Conservation (phyloP, 208 protist genomes). For the Acanthamoeba royreba region DNA sequence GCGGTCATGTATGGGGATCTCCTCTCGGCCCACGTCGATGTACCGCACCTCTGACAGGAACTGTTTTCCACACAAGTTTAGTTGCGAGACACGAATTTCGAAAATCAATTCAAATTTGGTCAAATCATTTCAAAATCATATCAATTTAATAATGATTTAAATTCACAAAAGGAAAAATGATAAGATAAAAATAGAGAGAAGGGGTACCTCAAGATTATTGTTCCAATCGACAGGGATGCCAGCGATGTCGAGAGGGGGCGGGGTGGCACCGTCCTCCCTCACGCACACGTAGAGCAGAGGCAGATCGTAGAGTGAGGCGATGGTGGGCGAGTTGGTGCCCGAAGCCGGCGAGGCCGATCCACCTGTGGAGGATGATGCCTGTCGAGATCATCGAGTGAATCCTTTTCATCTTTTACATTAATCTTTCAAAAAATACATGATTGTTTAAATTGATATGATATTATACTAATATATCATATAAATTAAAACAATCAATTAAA, state of each 20-base stretch:
- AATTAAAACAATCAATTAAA: too few relatives aligned
- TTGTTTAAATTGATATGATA: too few relatives aligned
- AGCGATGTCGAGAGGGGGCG: not conserved
- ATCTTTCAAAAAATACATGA: not conserved
- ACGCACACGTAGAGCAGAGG: constrained; percentile 10
- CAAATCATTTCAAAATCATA: too few relatives aligned
- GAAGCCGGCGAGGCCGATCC: not conserved
- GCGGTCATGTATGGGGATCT: constrained; percentile 32
- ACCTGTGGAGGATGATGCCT: not conserved
- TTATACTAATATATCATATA: too few relatives aligned
- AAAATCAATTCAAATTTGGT: too few relatives aligned
- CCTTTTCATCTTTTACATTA: not conserved
- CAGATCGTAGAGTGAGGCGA: not conserved
- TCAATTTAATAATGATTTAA: too few relatives aligned
- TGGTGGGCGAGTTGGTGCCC: not conserved
- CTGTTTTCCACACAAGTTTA: too few relatives aligned
- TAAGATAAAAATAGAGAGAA: not conserved
- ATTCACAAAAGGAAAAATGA: not conserved
- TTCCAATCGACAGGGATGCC: not conserved
- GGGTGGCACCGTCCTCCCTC: not conserved
- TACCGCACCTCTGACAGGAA: not conserved
- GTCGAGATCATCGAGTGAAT: not conserved
- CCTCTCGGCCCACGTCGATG: constrained; percentile 11
- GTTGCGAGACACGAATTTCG: too few relatives aligned
- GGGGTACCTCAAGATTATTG: not conserved